Conservation (phyloP, 1,284 basidiomycete species). For the Puccinia coronata region DNA sequence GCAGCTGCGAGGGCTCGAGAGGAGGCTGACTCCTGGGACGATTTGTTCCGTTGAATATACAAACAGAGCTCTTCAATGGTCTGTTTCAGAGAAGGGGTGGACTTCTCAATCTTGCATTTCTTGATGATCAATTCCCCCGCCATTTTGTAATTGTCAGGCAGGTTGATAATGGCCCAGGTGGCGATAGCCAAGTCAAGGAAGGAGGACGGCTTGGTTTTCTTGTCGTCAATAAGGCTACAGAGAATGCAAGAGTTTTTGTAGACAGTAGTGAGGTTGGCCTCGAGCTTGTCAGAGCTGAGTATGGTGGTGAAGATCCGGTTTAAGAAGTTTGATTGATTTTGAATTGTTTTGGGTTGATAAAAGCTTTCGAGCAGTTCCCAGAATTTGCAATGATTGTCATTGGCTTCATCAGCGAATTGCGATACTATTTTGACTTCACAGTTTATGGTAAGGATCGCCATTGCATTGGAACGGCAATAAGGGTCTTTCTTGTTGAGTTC, state of each 20-base stretch:
- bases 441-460: constrained; percentile 8
- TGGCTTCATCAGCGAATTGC: background rate
- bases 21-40: background rate
- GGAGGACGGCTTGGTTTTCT: background rate
- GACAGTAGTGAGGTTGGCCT: background rate
- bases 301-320: background rate
- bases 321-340: background rate
- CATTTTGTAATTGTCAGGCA: background rate
- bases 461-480: background rate
- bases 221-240: too few relatives aligned
- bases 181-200: constrained; percentile 8
- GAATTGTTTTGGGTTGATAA: too few relatives aligned
- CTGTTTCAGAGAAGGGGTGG: background rate
- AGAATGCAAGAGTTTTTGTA: background rate
- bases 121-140: background rate
- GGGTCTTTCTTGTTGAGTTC: background rate
- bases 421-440: background rate
- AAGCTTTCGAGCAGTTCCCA: constrained; percentile 1
- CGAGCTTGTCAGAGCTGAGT: background rate
- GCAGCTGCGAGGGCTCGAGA: background rate
- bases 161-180: too few relatives aligned
- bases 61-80: background rate
- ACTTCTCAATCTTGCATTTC: constrained; percentile 4
- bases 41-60: background rate
- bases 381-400: background rate